Evolutionary conservation across 2,329 filamentous ascomycete species (phyloP).

Genomic region (Huntiella moniliformis): DNA sequence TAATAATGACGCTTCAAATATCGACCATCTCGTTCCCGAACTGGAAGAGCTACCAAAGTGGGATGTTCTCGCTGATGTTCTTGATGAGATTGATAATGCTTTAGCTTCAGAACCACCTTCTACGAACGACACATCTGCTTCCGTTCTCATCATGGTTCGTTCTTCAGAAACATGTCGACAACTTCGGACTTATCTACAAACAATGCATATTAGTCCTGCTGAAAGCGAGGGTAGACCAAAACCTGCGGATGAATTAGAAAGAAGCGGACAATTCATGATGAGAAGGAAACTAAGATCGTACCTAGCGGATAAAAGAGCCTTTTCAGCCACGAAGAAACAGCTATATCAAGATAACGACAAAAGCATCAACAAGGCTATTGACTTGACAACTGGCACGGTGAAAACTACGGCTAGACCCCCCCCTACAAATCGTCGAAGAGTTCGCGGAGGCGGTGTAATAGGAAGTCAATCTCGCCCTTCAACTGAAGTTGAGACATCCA

Average conservation of each 20-base stretch:
- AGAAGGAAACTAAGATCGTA: constrained; percentile 71
- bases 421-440: constrained; percentile 64
- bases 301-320: constrained; percentile 75
- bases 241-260: constrained; percentile 23
- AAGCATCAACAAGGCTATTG: constrained; percentile 47
- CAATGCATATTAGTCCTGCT: constrained; percentile 45
- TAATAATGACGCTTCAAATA: constrained; percentile 17
- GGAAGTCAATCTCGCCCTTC: constrained; percentile 26
- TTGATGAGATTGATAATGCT: constrained; percentile 86
- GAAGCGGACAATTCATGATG: constrained; percentile 77
- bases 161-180: constrained; percentile 75
- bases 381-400: constrained; percentile 22
- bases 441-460: constrained; percentile 56
- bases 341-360: constrained; percentile 68
- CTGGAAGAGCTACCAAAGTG: constrained; percentile 94
- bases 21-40: constrained; percentile 54
- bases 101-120: constrained; percentile 61
- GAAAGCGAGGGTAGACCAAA: not conserved
- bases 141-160: constrained; percentile 87
- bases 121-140: constrained; percentile 62
- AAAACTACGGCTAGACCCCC: constrained; percentile 24
- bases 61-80: constrained; percentile 68
- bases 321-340: constrained; percentile 63
- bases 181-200: constrained; percentile 76
- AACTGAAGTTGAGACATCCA: constrained; percentile 36